Evolutionary conservation across 1,139 yeast species (phyloP), one percentile per base, ranked within the genome.

Genomic region (Candida tetrigidarum): DNA sequence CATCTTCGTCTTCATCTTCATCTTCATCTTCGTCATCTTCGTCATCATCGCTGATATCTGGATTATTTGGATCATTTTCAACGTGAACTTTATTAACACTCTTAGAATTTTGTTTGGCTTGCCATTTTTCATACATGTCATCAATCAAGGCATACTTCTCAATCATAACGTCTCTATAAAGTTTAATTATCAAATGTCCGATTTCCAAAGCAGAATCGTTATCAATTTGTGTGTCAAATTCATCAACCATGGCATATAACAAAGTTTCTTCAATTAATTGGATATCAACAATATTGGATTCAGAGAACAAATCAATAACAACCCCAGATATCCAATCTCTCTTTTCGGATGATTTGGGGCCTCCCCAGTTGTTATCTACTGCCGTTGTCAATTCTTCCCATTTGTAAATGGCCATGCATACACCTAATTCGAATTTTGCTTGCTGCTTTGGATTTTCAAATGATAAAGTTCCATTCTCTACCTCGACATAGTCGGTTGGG

Each of bases 281-380:
- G 6, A 86, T 74, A 58, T 91, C 98, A 7, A 92, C 88, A 9
- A 75, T 67, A 43, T 69, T 76, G 10, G 37, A 35, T 43, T 78
- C 85, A 40, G 76, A 79, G 59, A 92, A 93, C 45, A 91, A 72
- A 35, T 91, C 98, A 37, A 90, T 81, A 2, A 92, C 80, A 15
- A 88, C 74, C 4, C 91, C 96, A 3, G 91, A 83, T 50, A 92
- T 77, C 99, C 99, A 95, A 62, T 93, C 99, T 59, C 99, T 78
- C 65, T 93, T 93, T 39, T 89, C 98, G 1, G 77, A 80, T 10
- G 96, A 86, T 38, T 88, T 88, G 12, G 96, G 82, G 2, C 99
- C 99, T 48, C 99, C 99, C 99, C 99, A 93, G 32, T 77, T 74
- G 61, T 88, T 89, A n/a, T 83, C 96, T n/a, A 95, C 99, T 0